These are phyloP conservation scores for Schrenkiella parvula DNA, from an alignment of 345 rosid species.

Conservation along the genomic window DNA sequence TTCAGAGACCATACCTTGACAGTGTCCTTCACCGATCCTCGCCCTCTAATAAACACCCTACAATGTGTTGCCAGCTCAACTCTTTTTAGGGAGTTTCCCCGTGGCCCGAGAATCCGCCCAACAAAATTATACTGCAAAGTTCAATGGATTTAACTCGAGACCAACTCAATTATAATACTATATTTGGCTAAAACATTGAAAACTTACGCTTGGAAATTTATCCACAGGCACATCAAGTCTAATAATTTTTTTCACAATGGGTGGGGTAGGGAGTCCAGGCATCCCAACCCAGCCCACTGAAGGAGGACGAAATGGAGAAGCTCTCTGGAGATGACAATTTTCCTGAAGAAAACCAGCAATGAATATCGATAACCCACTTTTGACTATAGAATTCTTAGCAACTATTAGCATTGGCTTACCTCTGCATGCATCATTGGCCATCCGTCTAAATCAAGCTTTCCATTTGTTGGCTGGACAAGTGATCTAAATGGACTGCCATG, in stretches of 20 bases:
- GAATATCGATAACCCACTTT: background rate
- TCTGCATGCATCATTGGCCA: slow-evolving; percentile 81
- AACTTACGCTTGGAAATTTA: slow-evolving; percentile 82
- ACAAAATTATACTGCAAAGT: slow-evolving; percentile 82
- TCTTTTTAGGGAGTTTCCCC: slow-evolving; percentile 95
- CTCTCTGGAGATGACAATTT: slow-evolving; percentile 68
- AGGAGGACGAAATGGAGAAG: slow-evolving; percentile 54
- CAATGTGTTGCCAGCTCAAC: slow-evolving; percentile 80
- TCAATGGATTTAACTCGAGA: slow-evolving; percentile 15
- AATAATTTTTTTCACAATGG: slow-evolving; percentile 65
- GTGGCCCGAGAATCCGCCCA: slow-evolving; percentile 94
- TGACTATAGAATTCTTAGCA: background rate
- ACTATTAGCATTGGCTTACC: slow-evolving; percentile 41
- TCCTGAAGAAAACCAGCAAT: slow-evolving; percentile 48
- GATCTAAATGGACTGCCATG: slow-evolving; percentile 86
- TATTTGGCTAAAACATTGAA: background rate
- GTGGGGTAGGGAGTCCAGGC: slow-evolving; percentile 56
- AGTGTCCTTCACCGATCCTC: slow-evolving; percentile 88
- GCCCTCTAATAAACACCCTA: slow-evolving; percentile 85
- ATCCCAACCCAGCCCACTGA: slow-evolving; percentile 75
- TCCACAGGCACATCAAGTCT: slow-evolving; percentile 95
- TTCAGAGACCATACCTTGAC: slow-evolving; percentile 50
- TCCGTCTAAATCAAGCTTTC: slow-evolving; percentile 73
- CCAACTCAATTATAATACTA: background rate
- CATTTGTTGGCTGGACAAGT: slow-evolving; percentile 58